phyloP scores from a whole-genome alignment of 2,329 filamentous ascomycete species.

The Dothideomycetes sp. region DNA sequence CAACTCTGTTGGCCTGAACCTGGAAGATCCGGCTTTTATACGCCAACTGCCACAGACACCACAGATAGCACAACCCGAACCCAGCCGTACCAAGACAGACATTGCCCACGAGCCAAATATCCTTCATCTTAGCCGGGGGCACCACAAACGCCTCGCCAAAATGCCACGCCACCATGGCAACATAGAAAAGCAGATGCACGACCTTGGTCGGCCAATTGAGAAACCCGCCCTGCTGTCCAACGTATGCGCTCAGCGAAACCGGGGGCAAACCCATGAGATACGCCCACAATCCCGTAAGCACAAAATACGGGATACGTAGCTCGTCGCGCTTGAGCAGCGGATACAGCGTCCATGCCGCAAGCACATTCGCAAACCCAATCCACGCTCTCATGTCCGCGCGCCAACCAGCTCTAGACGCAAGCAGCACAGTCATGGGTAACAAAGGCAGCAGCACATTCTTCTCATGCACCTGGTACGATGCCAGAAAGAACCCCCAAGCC shows the following conservation, averaged over 20 bases:
- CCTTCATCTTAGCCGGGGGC: constrained; percentile 69
- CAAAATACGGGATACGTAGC: constrained; percentile 70
- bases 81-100: constrained; percentile 76
- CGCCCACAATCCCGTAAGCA: constrained; percentile 79
- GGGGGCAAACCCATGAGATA: constrained; percentile 84
- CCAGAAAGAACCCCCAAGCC: constrained; percentile 95
- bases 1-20: constrained; percentile 9
- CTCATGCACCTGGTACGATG: constrained; percentile 96
- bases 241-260: constrained; percentile 58
- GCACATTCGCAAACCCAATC: constrained; percentile 90
- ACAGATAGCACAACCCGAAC: constrained; percentile 79
- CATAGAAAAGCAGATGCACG: constrained; percentile 66
- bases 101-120: constrained; percentile 89
- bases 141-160: constrained; percentile 55
- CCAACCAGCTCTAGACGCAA: constrained; percentile 69
- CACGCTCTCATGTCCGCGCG: constrained; percentile 68
- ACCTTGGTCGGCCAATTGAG: constrained; percentile 51
- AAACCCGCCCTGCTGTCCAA: constrained; percentile 31
- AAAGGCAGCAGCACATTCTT: constrained; percentile 91
- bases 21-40: constrained; percentile 42
- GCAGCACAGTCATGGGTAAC: constrained; percentile 81
- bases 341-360: constrained; percentile 89
- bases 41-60: constrained; percentile 67
- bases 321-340: constrained; percentile 80
- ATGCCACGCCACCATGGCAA: constrained; percentile 73